These are phyloP conservation scores for Blastocrithidia nonstop DNA, from an alignment of 208 protist species.

Conservation along the genomic window DNA sequence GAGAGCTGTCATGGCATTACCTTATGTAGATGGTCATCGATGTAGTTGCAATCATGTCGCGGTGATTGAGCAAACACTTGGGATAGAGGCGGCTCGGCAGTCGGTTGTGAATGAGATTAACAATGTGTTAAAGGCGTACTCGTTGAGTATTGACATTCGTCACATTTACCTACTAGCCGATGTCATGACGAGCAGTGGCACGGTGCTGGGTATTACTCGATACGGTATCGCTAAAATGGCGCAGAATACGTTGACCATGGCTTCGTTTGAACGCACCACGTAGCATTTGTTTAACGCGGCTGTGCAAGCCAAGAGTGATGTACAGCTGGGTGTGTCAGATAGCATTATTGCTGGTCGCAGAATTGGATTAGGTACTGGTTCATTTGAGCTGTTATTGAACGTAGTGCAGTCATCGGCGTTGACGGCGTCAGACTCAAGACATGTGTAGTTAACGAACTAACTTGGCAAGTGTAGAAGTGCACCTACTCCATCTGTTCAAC, in stretches of 20 bases:
- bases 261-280: conserved; percentile 98
- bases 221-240: conserved; percentile 99
- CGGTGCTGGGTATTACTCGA: conserved; percentile 97
- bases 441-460: too few relatives aligned
- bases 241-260: conserved; percentile 97
- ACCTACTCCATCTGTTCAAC: too few relatives aligned
- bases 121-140: conserved; percentile 91
- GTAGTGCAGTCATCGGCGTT: too few relatives aligned
- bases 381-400: conserved; percentile 76
- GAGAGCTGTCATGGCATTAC: conserved; percentile 88
- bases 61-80: conserved; percentile 90
- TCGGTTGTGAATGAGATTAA: conserved; percentile 96
- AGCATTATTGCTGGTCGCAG: conserved; percentile 98
- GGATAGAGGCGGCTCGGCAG: conserved; percentile 95
- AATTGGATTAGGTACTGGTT: conserved; percentile 91
- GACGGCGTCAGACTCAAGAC: too few relatives aligned
- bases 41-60: conserved; percentile 97
- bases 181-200: conserved; percentile 97
- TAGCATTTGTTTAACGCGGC: conserved; percentile 99
- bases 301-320: conserved; percentile 71
- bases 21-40: conserved; percentile 81
- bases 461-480: too few relatives aligned
- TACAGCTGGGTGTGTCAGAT: conserved; percentile 88
- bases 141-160: conserved; percentile 94
- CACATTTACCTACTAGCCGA: conserved; percentile 98